A percentile compares a stretch with the other conserved stretches of the same genome.
Conservation (phyloP, 2,329 filamentous ascomycete genomes). For the Byssoonygena ceratinophila region DNA sequence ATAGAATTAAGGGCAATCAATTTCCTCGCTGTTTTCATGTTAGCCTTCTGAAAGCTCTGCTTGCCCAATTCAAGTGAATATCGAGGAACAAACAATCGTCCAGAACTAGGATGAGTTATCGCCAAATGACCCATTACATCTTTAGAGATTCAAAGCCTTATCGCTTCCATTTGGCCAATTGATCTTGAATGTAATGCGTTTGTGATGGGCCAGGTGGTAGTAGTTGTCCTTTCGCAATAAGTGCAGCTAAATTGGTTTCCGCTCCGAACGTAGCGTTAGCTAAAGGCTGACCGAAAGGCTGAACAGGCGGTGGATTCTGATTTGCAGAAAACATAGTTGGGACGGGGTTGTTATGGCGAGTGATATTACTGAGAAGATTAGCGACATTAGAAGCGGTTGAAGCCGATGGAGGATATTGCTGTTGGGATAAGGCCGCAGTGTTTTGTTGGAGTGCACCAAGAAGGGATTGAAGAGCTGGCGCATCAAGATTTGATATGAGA, state of each 20-base stretch:
- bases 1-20: neutral
- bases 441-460: conserved; percentile 49
- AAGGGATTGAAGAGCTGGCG: conserved; percentile 58
- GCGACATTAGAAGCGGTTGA: conserved; percentile 21
- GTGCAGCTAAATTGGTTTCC: conserved; percentile 31
- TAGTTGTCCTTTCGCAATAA: conserved; percentile 16
- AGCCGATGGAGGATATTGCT: conserved; percentile 10
- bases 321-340: neutral
- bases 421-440: conserved; percentile 30
- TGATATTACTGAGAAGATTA: conserved; percentile 16
- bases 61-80: too few relatives aligned
- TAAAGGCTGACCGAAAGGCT: conserved; percentile 15
- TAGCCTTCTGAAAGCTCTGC: neutral
- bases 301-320: neutral
- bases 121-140: neutral
- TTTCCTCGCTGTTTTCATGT: neutral
- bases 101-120: neutral
- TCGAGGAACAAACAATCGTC: neutral
- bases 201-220: conserved; percentile 25
- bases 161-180: conserved; percentile 39
- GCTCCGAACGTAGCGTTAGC: conserved; percentile 22
- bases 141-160: neutral
- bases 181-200: conserved; percentile 41
- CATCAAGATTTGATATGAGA: conserved; percentile 58
- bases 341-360: conserved; percentile 11